Evolutionary conservation across 306 rosid genomes (phyloP).

Genomic region (Ammopiptanthus mongolicus): DNA sequence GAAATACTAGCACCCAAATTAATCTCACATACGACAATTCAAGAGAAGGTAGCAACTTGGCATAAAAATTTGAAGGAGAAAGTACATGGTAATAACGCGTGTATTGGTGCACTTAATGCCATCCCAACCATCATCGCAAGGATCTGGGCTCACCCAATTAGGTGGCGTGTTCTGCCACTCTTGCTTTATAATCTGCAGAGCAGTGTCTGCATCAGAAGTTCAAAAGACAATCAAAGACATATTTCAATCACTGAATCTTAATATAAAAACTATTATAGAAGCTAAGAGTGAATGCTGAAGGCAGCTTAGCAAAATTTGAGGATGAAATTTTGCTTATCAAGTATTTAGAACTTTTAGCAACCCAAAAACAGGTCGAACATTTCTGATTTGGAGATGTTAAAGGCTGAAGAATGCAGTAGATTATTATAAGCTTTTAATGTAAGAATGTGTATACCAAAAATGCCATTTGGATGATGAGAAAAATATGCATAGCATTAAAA

Average conservation of each 20-base stretch:
- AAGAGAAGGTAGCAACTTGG: constrained; percentile 12
- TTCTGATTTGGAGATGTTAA: constrained; percentile 1
- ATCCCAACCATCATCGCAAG: constrained; percentile 36
- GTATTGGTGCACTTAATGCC: constrained; percentile 34
- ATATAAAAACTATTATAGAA: neutral
- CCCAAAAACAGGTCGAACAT: neutral
- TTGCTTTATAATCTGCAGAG: constrained; percentile 10
- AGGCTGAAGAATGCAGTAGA: neutral
- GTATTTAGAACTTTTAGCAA: neutral
- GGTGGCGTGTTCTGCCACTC: constrained; percentile 24
- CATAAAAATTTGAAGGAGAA: neutral
- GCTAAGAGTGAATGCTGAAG: neutral
- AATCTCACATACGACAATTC: constrained; percentile 2
- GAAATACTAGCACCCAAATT: constrained; percentile 15
- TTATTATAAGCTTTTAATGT: neutral
- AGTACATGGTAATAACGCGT: constrained; percentile 37
- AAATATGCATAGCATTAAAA: neutral
- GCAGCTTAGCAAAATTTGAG: neutral
- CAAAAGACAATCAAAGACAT: neutral
- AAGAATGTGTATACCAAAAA: neutral
- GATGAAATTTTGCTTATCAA: neutral
- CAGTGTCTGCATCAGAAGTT: constrained; percentile 26
- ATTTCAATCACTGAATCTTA: neutral
- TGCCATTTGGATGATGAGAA: neutral
- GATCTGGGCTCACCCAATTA: constrained; percentile 35